A percentile compares a stretch with the other conserved stretches of the same genome.
Evolutionary conservation across 2,329 filamentous ascomycete genomes (phyloP).

Genomic region (Fusarium camptoceras): DNA sequence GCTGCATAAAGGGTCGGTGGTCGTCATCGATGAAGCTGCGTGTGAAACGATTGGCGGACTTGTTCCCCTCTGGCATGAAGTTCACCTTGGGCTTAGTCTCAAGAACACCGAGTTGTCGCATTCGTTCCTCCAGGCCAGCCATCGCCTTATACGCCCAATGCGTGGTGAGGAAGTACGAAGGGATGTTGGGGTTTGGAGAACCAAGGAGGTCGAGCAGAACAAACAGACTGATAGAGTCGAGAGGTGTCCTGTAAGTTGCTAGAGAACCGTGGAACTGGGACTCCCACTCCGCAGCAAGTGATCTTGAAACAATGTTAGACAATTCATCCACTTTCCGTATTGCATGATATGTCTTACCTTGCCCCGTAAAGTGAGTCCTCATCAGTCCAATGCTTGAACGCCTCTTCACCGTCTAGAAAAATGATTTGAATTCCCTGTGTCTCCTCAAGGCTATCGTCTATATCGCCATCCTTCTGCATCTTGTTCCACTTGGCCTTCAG

Average conservation of each 20-base stretch:
- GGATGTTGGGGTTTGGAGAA: conserved; percentile 73
- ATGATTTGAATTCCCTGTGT: conserved; percentile 89
- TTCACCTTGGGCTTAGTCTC: conserved; percentile 63
- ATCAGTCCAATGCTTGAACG: conserved; percentile 83
- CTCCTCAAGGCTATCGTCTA: conserved; percentile 71
- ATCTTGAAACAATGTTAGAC: conserved; percentile 51
- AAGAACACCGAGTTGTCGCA: conserved; percentile 75
- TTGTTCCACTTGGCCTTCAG: conserved; percentile 84
- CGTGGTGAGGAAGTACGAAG: conserved; percentile 88
- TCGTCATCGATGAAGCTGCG: conserved; percentile 79
- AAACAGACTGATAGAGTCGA: conserved; percentile 87
- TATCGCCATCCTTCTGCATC: conserved; percentile 71
- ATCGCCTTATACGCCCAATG: conserved; percentile 92
- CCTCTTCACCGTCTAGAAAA: conserved; percentile 93
- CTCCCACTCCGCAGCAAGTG: conserved; percentile 88
- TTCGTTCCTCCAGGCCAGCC: conserved; percentile 77
- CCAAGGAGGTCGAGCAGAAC: conserved; percentile 93
- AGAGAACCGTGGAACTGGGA: conserved; percentile 72
- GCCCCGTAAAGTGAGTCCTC: conserved; percentile 90
- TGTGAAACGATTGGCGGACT: conserved; percentile 61
- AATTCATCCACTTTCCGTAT: background rate
- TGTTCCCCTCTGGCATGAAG: conserved; percentile 76
- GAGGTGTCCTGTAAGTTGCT: conserved; percentile 78
- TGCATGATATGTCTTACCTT: conserved; percentile 63
- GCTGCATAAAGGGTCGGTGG: conserved; percentile 87